These are phyloP conservation scores for Hibiscus tridactylites DNA, from an alignment of 345 rosid species.

Conservation along the genomic window DNA sequence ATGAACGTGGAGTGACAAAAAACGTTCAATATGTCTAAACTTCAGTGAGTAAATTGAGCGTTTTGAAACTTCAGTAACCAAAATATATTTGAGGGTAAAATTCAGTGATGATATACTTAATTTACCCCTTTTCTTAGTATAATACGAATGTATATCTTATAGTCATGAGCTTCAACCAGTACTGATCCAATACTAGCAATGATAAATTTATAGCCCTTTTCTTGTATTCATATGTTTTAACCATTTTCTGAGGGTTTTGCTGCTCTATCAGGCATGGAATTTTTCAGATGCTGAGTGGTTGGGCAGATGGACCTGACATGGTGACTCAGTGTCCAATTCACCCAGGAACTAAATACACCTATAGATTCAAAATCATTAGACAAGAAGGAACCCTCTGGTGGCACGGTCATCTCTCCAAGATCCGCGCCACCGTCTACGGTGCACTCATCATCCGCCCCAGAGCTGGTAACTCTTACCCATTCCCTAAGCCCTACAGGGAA, in stretches of 20 bases:
- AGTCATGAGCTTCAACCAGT: too few species aligned
- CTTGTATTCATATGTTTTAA: background rate
- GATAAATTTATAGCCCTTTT: too few species aligned
- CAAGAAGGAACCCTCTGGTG: conserved; percentile 48
- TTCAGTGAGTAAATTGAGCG: too few species aligned
- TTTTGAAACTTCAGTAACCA: too few species aligned
- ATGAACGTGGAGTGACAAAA: too few species aligned
- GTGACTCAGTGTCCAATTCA: conserved; percentile 79
- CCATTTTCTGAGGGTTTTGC: background rate
- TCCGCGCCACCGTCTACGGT: background rate
- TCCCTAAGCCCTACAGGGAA: conserved; percentile 62
- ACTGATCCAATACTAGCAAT: too few species aligned
- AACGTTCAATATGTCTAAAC: too few species aligned
- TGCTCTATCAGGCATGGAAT: conserved; percentile 59
- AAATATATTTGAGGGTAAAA: too few species aligned
- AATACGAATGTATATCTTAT: too few species aligned
- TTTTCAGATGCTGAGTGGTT: conserved; percentile 46
- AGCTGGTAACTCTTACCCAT: conserved; percentile 52
- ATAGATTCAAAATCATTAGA: conserved; percentile 43
- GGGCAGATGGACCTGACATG: conserved; percentile 89
- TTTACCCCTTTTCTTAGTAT: too few species aligned
- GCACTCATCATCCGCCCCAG: conserved; percentile 26
- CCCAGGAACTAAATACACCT: conserved; percentile 53
- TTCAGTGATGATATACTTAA: too few species aligned
- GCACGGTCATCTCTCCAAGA: background rate